Conservation (phyloP, 352 stramenopile genomes). For the Globisporangium ultimum region DNA sequence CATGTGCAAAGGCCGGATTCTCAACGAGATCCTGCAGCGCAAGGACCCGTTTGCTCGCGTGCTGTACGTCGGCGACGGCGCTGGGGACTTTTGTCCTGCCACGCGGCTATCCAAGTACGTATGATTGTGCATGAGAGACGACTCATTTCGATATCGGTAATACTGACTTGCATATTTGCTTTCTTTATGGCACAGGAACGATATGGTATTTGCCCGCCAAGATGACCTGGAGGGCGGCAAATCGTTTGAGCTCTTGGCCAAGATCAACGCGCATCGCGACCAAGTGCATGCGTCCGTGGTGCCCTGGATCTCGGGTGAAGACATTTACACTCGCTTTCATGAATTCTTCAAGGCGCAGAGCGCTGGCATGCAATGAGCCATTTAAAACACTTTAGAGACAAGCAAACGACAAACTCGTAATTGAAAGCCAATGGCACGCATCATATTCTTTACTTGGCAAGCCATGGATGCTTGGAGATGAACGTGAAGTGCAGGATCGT, state of each 20-base stretch:
- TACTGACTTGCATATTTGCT: too few relatives aligned
- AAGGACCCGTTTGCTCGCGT: conserved; percentile 30
- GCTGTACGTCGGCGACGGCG: conserved; percentile 52
- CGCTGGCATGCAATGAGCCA: too few relatives aligned
- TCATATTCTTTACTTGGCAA: conserved; percentile 18
- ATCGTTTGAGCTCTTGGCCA: conserved; percentile 30
- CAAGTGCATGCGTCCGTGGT: conserved; percentile 33
- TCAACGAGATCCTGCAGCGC: conserved; percentile 28
- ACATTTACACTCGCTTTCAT: conserved; percentile 40
- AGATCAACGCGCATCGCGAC: conserved; percentile 31
- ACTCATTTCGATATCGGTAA: too few relatives aligned
- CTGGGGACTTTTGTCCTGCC: conserved; percentile 47
- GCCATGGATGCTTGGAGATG: conserved; percentile 54
- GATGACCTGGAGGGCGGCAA: conserved; percentile 20
- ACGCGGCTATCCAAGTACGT: conserved; percentile 36
- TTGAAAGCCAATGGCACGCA: too few relatives aligned
- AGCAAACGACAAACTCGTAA: too few relatives aligned
- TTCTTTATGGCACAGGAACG: conserved; percentile 22
- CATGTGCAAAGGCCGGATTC: conserved; percentile 63
- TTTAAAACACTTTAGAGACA: too few relatives aligned
- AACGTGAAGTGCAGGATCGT: conserved; percentile 49
- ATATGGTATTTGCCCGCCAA: conserved; percentile 50
- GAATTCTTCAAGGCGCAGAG: conserved; percentile 16
- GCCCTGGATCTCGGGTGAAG: conserved; percentile 44
- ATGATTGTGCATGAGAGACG: not conserved